These are phyloP conservation scores for Trebouxia sp. DNA, from an alignment of 139 green algal species.

Conservation along the genomic window DNA sequence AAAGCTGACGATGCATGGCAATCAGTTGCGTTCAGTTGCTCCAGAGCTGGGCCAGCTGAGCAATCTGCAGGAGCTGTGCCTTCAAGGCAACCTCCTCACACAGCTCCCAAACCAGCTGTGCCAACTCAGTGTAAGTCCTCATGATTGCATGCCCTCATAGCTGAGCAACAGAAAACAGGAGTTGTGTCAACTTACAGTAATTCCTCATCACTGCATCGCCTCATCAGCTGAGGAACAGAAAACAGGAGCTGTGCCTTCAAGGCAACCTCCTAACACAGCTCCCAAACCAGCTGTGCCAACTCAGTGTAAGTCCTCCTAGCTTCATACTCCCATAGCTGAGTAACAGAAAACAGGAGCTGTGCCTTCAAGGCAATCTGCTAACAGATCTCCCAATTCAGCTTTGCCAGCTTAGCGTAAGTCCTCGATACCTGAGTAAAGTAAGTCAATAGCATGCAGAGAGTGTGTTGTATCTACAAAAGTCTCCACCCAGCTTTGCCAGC, in stretches of 20 bases:
- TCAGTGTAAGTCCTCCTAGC: slow-evolving; percentile 39
- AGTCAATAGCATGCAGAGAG: too few species aligned
- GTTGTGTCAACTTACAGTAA: slow-evolving; percentile 32
- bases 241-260: background rate
- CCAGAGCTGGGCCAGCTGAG: slow-evolving; percentile 20
- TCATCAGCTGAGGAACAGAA: too few species aligned
- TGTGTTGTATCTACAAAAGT: too few species aligned
- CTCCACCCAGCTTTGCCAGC: too few species aligned
- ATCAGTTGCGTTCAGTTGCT: slow-evolving; percentile 41
- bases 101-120: slow-evolving; percentile 54
- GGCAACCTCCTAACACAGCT: slow-evolving; percentile 68
- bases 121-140: slow-evolving; percentile 35
- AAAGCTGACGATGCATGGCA: slow-evolving; percentile 57
- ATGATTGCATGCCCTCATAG: too few species aligned
- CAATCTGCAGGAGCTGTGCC: slow-evolving; percentile 49
- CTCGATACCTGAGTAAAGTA: too few species aligned
- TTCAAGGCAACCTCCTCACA: slow-evolving; percentile 65
- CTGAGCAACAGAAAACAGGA: too few species aligned
- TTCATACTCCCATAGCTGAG: too few species aligned
- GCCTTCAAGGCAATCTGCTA: slow-evolving; percentile 61
- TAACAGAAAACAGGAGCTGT: too few species aligned
- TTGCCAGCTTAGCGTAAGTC: slow-evolving; percentile 34
- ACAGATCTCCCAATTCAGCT: slow-evolving; percentile 54
- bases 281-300: slow-evolving; percentile 47
- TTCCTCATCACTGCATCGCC: too few species aligned